Evolutionary conservation across 2,329 filamentous ascomycete genomes (phyloP).

Genomic region (Harringtonia aguacate): DNA sequence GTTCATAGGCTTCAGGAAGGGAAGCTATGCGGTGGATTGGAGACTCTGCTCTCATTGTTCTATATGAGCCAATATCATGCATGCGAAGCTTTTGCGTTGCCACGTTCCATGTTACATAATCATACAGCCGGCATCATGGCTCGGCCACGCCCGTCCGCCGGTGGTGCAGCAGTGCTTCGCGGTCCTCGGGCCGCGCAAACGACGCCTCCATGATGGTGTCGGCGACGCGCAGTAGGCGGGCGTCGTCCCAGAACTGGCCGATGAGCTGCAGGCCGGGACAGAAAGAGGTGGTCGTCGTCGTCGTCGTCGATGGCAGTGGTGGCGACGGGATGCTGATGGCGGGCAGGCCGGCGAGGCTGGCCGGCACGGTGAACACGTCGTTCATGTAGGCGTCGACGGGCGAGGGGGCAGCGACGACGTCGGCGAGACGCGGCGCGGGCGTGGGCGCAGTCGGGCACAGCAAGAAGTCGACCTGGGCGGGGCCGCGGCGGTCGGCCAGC

Average conservation of each 20-base stretch:
- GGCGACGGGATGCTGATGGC: slow-evolving; percentile 66
- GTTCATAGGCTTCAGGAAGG: too few species aligned
- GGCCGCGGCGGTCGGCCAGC: slow-evolving; percentile 45
- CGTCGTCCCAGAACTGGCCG: slow-evolving; percentile 73
- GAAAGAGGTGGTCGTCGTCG: slow-evolving; percentile 6
- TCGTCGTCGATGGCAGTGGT: slow-evolving; percentile 11
- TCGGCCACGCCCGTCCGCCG: slow-evolving; percentile 3
- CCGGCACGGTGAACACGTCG: slow-evolving; percentile 92
- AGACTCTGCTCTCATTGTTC: too few species aligned
- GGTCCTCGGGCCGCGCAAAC: slow-evolving; percentile 5
- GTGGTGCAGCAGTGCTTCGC: slow-evolving; percentile 4
- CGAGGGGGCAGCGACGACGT: slow-evolving; percentile 26
- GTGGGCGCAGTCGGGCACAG: slow-evolving; percentile 77
- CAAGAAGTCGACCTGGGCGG: slow-evolving; percentile 68
- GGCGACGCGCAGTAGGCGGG: slow-evolving; percentile 49
- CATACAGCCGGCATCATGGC: too few species aligned
- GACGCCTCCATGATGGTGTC: slow-evolving; percentile 25
- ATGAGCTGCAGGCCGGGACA: slow-evolving; percentile 61
- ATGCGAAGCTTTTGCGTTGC: too few species aligned
- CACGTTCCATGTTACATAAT: too few species aligned
- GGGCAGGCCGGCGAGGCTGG: slow-evolving; percentile 82
- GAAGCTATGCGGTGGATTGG: too few species aligned
- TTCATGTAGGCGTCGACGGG: slow-evolving; percentile 77
- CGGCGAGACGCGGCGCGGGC: slow-evolving; percentile 27
- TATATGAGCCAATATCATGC: too few species aligned